phyloP scores from a whole-genome alignment of 1,139 yeast species.

The Wickerhamiella infanticola region DNA sequence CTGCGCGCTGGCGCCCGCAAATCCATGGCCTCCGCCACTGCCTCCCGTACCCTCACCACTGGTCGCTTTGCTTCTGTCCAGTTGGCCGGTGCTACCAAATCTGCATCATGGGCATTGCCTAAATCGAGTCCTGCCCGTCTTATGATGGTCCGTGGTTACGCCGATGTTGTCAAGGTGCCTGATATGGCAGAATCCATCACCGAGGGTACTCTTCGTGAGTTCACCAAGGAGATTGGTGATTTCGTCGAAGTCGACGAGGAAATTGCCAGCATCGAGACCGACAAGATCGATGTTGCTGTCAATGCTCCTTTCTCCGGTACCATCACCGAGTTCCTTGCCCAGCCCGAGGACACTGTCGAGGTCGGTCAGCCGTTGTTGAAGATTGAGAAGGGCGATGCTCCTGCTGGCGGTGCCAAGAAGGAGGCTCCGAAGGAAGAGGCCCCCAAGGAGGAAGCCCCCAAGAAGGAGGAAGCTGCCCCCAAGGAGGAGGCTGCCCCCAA shows the following conservation, averaged over 20 bases:
- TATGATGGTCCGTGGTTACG: conserved; percentile 9
- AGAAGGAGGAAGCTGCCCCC: conserved; percentile 19
- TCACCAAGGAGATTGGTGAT: conserved; percentile 68
- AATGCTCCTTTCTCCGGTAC: conserved; percentile 91
- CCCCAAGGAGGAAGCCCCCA: conserved; percentile 19
- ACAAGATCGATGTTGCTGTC: conserved; percentile 93
- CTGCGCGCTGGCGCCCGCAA: neutral
- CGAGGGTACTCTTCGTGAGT: conserved; percentile 85
- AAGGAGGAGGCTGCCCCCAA: conserved; percentile 19
- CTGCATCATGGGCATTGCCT: neutral
- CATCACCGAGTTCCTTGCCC: conserved; percentile 65
- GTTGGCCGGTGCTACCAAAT: neutral
- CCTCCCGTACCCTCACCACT: conserved; percentile 1
- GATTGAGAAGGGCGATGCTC: conserved; percentile 82
- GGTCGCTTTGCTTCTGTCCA: neutral
- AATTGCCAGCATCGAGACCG: conserved; percentile 95
- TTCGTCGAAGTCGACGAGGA: conserved; percentile 78
- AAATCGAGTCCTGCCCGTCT: neutral
- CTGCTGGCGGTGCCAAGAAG: conserved; percentile 40
- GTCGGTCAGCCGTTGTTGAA: conserved; percentile 89
- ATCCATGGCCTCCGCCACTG: neutral
- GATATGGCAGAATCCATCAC: conserved; percentile 98
- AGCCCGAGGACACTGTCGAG: conserved; percentile 83
- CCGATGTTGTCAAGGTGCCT: conserved; percentile 63
- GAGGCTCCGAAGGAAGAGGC: conserved; percentile 13